Percentiles rank a stretch among this genome's conserved stretches.
These are phyloP conservation scores for Cajanus cajan DNA, from an alignment of 306 rosid species.

Conservation along the genomic window DNA sequence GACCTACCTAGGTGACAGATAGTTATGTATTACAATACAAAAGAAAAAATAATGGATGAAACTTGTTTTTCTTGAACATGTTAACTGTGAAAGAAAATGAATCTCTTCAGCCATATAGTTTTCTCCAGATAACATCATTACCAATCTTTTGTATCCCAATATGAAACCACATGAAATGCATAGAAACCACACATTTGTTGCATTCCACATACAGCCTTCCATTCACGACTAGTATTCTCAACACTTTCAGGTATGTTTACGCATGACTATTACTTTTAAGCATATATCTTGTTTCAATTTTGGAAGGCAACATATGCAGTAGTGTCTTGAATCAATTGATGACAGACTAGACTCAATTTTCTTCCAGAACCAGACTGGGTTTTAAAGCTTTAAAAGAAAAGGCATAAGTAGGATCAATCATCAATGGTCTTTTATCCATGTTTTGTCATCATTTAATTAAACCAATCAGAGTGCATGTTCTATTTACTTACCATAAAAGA, in stretches of 20 bases:
- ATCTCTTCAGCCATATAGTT: conserved; percentile 3
- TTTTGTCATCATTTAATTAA: neutral
- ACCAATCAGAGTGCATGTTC: neutral
- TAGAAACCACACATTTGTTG: neutral
- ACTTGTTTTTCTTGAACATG: neutral
- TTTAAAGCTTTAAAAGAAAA: neutral
- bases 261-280: neutral
- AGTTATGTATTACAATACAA: neutral
- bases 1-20: neutral
- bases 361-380: neutral
- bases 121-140: neutral
- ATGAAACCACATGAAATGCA: neutral
- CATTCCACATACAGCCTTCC: conserved; percentile 7
- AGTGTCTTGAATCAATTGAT: no score
- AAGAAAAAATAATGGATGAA: neutral
- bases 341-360: neutral
- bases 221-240: neutral
- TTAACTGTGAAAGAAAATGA: conserved; percentile 8
- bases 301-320: no score
- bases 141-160: neutral
- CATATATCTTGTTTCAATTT: neutral
- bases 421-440: neutral
- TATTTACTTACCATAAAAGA: neutral
- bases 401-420: neutral
- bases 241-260: neutral